Percentiles rank a stretch among this genome's conserved stretches.
phyloP scores from a whole-genome alignment of 2,329 filamentous ascomycete species.

The Cladophialophora carrionii region DNA sequence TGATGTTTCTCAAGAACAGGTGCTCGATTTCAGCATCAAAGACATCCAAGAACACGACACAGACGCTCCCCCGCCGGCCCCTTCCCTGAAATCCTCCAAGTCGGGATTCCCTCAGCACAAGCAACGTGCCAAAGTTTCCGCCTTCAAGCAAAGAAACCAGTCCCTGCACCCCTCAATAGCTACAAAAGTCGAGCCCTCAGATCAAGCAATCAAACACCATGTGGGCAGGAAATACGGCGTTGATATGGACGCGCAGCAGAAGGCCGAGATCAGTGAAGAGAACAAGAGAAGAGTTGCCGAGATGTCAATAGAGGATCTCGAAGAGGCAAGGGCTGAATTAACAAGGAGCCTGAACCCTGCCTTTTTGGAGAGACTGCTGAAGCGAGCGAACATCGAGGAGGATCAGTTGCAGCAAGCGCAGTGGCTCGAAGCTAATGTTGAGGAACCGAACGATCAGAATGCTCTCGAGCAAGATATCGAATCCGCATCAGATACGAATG shows the following conservation, averaged over 20 bases:
- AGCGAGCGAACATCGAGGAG: conserved; percentile 75
- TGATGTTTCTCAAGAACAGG: conserved; percentile 34
- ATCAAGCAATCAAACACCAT: conserved; percentile 35
- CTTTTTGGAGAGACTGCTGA: conserved; percentile 75
- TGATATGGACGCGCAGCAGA: conserved; percentile 61
- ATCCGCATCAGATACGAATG: conserved; percentile 30
- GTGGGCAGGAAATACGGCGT: conserved; percentile 31
- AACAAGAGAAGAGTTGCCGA: conserved; percentile 72
- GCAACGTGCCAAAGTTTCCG: conserved; percentile 71
- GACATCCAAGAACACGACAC: conserved; percentile 79
- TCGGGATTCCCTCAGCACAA: conserved; percentile 89
- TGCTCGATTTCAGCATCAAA: conserved; percentile 57
- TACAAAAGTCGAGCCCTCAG: conserved; percentile 34
- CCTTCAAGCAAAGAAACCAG: conserved; percentile 73
- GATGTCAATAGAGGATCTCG: conserved; percentile 84
- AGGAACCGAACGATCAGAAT: neutral
- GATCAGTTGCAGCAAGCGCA: conserved; percentile 18
- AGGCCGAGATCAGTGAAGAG: conserved; percentile 73
- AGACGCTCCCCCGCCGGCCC: conserved; percentile 44
- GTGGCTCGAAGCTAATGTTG: conserved; percentile 25
- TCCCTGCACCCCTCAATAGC: conserved; percentile 26
- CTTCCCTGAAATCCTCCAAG: conserved; percentile 65
- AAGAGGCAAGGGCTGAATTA: conserved; percentile 77
- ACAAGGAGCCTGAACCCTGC: conserved; percentile 74
- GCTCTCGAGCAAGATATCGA: neutral